A percentile compares a stretch with the other conserved stretches of the same genome.
Conservation (phyloP, 768 basidiomycete species). For the Mycena metata region DNA sequence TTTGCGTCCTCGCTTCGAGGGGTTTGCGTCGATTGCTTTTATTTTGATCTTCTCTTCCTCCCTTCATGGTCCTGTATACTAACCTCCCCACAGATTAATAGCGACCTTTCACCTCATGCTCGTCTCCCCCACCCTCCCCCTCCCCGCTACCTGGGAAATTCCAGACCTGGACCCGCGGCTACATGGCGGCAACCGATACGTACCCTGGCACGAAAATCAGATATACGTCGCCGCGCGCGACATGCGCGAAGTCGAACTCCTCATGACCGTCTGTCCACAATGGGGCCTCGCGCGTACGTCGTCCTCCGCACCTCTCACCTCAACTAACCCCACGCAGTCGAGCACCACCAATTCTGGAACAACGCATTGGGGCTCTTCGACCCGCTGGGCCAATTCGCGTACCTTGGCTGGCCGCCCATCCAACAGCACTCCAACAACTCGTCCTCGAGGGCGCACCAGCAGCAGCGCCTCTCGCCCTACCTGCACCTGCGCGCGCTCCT, state of each 20-base stretch:
- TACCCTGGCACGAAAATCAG: background rate
- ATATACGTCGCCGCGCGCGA: constrained; percentile 23
- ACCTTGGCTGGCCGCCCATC: too few relatives aligned
- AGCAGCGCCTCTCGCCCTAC: constrained; percentile 53
- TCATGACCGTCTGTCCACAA: constrained; percentile 23
- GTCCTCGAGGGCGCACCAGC: too few relatives aligned
- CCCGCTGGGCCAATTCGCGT: too few relatives aligned
- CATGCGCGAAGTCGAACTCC: background rate
- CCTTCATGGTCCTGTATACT: background rate
- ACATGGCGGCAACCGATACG: background rate
- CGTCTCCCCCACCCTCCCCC: background rate
- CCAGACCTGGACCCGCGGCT: background rate
- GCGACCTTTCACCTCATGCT: constrained; percentile 14
- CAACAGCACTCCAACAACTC: too few relatives aligned
- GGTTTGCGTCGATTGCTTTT: background rate
- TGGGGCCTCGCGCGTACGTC: constrained; percentile 21
- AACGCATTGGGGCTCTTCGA: too few relatives aligned
- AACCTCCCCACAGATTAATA: constrained; percentile 20
- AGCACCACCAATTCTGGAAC: too few relatives aligned
- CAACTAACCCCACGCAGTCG: too few relatives aligned
- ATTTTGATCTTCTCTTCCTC: too few relatives aligned
- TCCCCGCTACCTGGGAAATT: constrained; percentile 17
- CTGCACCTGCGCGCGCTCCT: constrained; percentile 75
- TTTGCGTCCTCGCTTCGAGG: too few relatives aligned
- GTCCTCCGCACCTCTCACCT: background rate